Evolutionary conservation across 129 eudicot species (phyloP), one percentile per base, ranked within the genome.

Genomic region (Pseudognaphalium luteoalbum): DNA sequence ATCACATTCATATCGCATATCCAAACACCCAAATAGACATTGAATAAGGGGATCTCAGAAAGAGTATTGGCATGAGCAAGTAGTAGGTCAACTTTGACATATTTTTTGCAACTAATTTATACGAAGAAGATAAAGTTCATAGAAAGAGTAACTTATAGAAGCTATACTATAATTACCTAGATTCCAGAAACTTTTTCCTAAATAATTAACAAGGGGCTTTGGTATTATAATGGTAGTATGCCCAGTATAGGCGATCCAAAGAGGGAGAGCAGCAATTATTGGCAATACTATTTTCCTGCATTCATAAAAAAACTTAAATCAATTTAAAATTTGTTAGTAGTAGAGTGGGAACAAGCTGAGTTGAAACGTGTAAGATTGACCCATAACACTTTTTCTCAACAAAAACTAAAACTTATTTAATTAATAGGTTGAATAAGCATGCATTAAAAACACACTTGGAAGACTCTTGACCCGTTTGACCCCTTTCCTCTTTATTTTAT

Each of bases 191-290:
- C 87, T 91, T 15, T 81, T 34, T 68, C 97, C 96, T 83, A 94
- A 81, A 80, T 87, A 91, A 30, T 93, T 79, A 57, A 91, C 82
- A 72, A 94, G 90, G 30, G 98, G 98, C 86, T 94, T 94, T 77
- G 98, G 98, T 72, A 94, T 91, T 63, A 91, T 79, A 32, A 94
- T 89, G 30, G 93, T 88, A 73, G 98, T 94, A 81, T 94, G 98
- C 21, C 98, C 98, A 30, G 98, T 96, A 86, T 94, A 94, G 17
- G 98, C 98, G 96, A 94, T 91, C 87, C 91, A 83, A 78, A 94
- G 79, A 9, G 98, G 98, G 75, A 94, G 98, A 71, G 98, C 97
- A 59, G 96, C 97, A 70, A 91, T 77, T 77, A 97, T 87, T 25
- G 98, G 97, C 85, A 94, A 71, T 35, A 91, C 75, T 66, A 94